Evolutionary conservation across 2,329 filamentous ascomycete genomes (phyloP).

Genomic region (Nemania bipapillata): DNA sequence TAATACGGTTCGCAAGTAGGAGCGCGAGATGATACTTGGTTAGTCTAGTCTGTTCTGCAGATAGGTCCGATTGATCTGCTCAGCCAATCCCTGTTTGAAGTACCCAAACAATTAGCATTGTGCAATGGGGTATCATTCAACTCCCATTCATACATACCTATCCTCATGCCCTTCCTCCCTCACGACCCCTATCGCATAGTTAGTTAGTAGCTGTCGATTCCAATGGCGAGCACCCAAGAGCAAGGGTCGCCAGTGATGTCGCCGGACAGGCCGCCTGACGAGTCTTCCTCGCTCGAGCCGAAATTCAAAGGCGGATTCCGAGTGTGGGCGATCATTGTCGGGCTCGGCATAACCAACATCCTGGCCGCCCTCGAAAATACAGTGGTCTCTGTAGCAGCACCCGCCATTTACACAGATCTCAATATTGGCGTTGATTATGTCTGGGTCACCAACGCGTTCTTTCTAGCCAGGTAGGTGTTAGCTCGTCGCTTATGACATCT

Average conservation of each 20-base stretch:
- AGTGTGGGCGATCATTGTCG: conserved; percentile 43
- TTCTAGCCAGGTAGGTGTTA: background rate
- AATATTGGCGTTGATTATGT: background rate
- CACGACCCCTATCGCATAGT: background rate
- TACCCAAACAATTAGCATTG: background rate
- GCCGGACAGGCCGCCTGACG: background rate
- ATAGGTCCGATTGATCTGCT: too few species aligned
- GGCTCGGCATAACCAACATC: conserved; percentile 39
- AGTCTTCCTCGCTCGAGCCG: background rate
- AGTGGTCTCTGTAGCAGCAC: conserved; percentile 24
- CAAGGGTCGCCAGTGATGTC: background rate
- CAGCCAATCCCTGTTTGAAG: background rate
- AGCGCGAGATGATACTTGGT: background rate
- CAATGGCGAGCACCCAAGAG: background rate
- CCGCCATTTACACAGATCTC: conserved; percentile 26
- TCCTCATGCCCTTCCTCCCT: too few species aligned
- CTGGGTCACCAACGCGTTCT: conserved; percentile 17
- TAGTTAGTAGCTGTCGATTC: background rate
- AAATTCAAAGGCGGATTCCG: conserved; percentile 15
- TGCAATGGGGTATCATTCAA: background rate
- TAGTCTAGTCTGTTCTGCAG: too few species aligned
- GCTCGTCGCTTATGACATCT: background rate
- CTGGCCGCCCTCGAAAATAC: conserved; percentile 34
- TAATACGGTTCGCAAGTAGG: background rate
- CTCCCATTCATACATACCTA: too few species aligned